phyloP scores from a whole-genome alignment of 2,329 filamentous ascomycete species.

The Didymella pomorum region DNA sequence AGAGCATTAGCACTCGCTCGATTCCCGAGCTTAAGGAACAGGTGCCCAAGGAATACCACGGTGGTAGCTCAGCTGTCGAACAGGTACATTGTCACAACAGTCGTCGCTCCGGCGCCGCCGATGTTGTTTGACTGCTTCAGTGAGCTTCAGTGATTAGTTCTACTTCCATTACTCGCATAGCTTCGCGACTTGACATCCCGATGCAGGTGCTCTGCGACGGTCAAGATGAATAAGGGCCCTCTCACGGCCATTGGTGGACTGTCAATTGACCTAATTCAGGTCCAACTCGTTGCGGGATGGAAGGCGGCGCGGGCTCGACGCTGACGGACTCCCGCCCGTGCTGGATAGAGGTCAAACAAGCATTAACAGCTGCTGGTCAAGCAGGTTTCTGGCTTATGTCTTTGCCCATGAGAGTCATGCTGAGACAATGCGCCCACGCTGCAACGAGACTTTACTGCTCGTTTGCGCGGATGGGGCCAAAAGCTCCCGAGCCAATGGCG shows the following conservation, averaged over 20 bases:
- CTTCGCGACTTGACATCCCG: background rate
- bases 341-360: slow-evolving; percentile 9
- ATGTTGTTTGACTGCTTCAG: background rate
- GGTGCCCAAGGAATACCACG: background rate
- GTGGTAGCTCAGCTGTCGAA: too few relatives aligned
- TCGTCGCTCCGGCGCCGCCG: background rate
- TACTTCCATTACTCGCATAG: background rate
- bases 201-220: slow-evolving; percentile 5
- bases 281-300: background rate
- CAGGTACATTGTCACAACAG: background rate
- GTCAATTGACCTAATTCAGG: slow-evolving; percentile 4
- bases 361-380: slow-evolving; percentile 29
- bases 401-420: slow-evolving; percentile 15
- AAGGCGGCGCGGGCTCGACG: background rate
- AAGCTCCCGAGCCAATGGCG: slow-evolving; percentile 32
- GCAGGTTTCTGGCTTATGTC: slow-evolving; percentile 25
- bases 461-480: slow-evolving; percentile 19
- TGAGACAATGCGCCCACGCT: slow-evolving; percentile 18
- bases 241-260: slow-evolving; percentile 3
- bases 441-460: slow-evolving; percentile 22
- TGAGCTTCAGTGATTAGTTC: background rate
- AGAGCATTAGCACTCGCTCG: background rate
- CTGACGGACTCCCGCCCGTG: slow-evolving; percentile 13
- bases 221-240: background rate
- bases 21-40: background rate